Evolutionary conservation across 2,329 filamentous ascomycete genomes (phyloP).

Genomic region (Botrytis galanthina): DNA sequence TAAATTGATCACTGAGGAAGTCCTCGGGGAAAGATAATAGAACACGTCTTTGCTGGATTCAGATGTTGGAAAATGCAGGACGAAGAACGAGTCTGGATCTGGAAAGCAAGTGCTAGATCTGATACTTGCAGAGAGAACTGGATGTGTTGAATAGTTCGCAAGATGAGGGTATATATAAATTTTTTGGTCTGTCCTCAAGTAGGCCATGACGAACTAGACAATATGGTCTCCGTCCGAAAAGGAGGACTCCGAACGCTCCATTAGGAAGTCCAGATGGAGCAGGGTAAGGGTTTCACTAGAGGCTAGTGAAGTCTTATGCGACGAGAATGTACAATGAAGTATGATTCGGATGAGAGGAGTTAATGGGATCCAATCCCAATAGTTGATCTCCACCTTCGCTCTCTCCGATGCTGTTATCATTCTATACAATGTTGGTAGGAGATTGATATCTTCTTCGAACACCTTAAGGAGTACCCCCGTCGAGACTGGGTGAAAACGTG

Average conservation of each 20-base stretch:
- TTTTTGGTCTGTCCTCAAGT: neutral
- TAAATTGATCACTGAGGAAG: neutral
- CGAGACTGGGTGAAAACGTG: neutral
- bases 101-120: neutral
- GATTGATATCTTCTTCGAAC: neutral
- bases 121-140: neutral
- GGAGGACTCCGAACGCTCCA: slow-evolving; percentile 3
- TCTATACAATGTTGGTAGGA: neutral
- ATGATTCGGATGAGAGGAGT: neutral
- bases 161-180: slow-evolving; percentile 4
- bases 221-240: neutral
- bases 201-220: neutral
- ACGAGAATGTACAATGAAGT: neutral
- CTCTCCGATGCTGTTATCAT: slow-evolving; percentile 1
- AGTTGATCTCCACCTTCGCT: neutral
- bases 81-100: neutral
- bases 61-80: neutral
- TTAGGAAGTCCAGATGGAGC: neutral
- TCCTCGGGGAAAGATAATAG: neutral
- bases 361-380: neutral
- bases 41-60: neutral
- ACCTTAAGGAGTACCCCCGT: neutral
- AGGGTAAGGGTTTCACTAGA: neutral
- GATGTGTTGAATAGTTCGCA: neutral
- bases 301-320: neutral